Percentiles rank a stretch among this genome's conserved stretches.
Conservation (phyloP, 768 basidiomycete genomes). For the Leccinum broughii region DNA sequence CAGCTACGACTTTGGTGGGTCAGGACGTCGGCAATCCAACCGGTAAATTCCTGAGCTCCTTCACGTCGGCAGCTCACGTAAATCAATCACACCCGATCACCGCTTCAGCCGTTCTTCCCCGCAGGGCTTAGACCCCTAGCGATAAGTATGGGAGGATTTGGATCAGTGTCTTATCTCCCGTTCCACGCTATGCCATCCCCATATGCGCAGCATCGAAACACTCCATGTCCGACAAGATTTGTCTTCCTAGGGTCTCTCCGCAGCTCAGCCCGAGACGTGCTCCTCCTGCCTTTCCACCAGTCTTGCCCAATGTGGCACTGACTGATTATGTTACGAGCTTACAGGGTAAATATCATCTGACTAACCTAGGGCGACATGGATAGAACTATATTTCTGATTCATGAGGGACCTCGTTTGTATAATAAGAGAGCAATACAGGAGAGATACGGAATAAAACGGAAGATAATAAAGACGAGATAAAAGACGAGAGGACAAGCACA, state of each 20-base stretch:
- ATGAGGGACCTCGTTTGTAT: conserved; percentile 10
- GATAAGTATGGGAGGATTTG: not conserved
- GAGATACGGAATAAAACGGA: conserved; percentile 30
- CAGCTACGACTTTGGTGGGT: not conserved
- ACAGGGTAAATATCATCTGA: not conserved
- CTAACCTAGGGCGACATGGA: not conserved
- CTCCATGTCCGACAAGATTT: not conserved
- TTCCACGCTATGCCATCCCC: conserved; percentile 2
- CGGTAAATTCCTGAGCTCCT: conserved; percentile 13
- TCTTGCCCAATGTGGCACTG: not conserved
- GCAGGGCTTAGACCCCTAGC: conserved; percentile 9
- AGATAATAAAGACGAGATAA: conserved; percentile 22
- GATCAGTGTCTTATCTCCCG: conserved; percentile 2
- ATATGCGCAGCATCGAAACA: not conserved
- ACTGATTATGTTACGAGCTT: not conserved
- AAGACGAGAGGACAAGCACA: conserved; percentile 23
- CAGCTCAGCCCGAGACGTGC: not conserved
- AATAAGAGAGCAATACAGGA: conserved; percentile 30
- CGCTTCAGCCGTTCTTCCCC: conserved; percentile 5
- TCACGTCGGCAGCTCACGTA: conserved; percentile 1
- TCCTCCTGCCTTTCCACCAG: conserved; percentile 8
- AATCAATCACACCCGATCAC: not conserved
- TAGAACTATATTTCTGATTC: not conserved
- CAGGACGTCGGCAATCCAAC: conserved; percentile 13
- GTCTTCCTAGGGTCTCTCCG: not conserved